These are phyloP conservation scores for Mrakiaceae sp. DNA, from an alignment of 1,284 basidiomycete genomes.

Conservation along the genomic window DNA sequence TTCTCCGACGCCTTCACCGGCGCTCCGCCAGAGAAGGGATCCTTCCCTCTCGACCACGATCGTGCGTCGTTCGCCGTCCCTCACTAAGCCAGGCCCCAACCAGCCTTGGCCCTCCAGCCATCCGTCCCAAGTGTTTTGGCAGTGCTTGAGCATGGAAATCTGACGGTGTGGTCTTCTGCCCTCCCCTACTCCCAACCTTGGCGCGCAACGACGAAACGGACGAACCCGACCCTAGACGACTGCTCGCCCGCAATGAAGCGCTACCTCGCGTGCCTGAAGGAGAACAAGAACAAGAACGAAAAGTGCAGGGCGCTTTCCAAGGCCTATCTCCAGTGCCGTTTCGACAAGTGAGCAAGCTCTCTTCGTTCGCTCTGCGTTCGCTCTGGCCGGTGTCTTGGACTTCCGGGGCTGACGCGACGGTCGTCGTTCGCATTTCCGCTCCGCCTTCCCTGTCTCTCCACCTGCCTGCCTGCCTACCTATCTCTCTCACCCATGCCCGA, in stretches of 20 bases:
- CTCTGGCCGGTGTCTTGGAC: neutral
- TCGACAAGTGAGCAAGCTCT: constrained; percentile 12
- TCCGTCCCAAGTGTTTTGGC: neutral
- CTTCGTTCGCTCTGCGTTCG: neutral
- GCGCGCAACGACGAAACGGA: neutral
- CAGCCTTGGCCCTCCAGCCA: neutral
- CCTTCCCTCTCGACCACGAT: constrained; percentile 18
- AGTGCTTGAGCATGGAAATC: neutral
- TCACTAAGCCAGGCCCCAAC: neutral
- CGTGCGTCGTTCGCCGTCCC: constrained; percentile 5
- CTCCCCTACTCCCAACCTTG: neutral
- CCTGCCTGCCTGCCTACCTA: neutral
- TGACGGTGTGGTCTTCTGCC: neutral
- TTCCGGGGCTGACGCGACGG: neutral
- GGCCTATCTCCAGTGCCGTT: constrained; percentile 16
- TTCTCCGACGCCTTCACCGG: constrained; percentile 14
- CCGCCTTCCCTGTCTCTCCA: neutral
- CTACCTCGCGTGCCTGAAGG: constrained; percentile 14
- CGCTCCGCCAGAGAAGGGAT: constrained; percentile 15
- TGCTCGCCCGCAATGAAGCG: constrained; percentile 15
- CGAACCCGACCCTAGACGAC: constrained; percentile 2
- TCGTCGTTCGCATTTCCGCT: neutral
- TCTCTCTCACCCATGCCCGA: no score
- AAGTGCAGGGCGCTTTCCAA: constrained; percentile 14
- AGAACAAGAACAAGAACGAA: constrained; percentile 13